Evolutionary conservation across 257 asterid genomes (phyloP).

Genomic region (Solanum bukasovii): DNA sequence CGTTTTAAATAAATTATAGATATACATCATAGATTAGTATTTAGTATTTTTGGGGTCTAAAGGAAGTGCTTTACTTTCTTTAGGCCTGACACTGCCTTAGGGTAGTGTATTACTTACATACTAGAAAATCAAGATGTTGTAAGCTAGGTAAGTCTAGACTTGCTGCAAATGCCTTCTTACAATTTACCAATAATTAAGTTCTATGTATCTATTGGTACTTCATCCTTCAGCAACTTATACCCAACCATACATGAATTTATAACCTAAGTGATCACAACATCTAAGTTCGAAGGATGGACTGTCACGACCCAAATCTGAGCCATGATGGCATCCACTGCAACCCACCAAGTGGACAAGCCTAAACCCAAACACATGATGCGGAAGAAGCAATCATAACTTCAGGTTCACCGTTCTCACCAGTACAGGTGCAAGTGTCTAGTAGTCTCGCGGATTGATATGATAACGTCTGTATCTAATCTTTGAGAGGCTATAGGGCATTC

Average conservation of each 20-base stretch:
- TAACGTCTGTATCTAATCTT: neutral
- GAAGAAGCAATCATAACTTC: neutral
- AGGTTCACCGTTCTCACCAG: neutral
- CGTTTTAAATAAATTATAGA: neutral
- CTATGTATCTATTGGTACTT: neutral
- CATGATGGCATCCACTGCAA: neutral
- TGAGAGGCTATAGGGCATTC: neutral
- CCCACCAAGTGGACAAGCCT: neutral
- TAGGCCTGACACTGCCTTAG: neutral
- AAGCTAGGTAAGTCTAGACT: neutral
- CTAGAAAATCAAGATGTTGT: neutral
- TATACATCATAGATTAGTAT: neutral
- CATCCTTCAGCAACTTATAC: neutral
- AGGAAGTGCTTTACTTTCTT: neutral
- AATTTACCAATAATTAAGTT: neutral
- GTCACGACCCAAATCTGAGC: neutral
- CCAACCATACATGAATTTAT: neutral
- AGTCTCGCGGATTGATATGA: neutral
- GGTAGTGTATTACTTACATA: neutral
- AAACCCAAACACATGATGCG: neutral
- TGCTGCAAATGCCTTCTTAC: neutral
- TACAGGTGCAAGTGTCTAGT: neutral
- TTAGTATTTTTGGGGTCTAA: neutral
- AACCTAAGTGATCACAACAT: neutral
- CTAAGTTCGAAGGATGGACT: neutral